Evolutionary conservation across 148 eudicot species (phyloP), one percentile per base, ranked within the genome.

Genomic region (Nepenthes mirabilis): DNA sequence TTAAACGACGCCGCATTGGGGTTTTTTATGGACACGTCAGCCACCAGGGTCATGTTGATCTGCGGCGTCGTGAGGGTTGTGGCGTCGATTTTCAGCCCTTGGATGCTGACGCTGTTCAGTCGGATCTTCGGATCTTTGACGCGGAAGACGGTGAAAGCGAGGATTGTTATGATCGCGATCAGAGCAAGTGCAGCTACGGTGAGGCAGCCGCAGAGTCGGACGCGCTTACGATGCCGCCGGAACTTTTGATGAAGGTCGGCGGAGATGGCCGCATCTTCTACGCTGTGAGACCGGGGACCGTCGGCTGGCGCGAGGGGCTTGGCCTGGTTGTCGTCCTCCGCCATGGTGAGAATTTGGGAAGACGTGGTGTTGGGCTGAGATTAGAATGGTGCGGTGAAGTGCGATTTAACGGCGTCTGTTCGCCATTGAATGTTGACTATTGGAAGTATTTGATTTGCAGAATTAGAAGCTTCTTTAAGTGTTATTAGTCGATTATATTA

Each of bases 1-100:
- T 57, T 73, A 53, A 80, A 78, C 2, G 85, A 66, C 4, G 72
- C 85, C 36, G 69, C 68, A 43, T 80, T 83, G 1, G 82, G 82
- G 48, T 83, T 83, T 40, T 79, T 79, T 2, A 77, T 43, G 1
- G 81, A 65, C 0, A 79, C 64, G 3, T 65, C 66, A 2, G 70
- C 78, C 9, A 34, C 58, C 2, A 79, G 34, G 1, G 75, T 80
- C 14, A 75, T 33, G 57, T 77, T 78, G 2, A 33, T 23, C 14
- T 36, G 58, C 14, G 37, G 37, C 34, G 37, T 8, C 1, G 58
- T 66, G 9, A 33, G 11, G 9, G 11, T 14, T 14, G 9, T n/a
- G 9, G 37, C 10, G 37, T 33, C 33, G 33, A 58, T 0, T 5
- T 54, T 57, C 3, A 76, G 49, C 34, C 86, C 81, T 9, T 33